Conservation (phyloP, 768 basidiomycete genomes). For the Kwoniella sp. region DNA sequence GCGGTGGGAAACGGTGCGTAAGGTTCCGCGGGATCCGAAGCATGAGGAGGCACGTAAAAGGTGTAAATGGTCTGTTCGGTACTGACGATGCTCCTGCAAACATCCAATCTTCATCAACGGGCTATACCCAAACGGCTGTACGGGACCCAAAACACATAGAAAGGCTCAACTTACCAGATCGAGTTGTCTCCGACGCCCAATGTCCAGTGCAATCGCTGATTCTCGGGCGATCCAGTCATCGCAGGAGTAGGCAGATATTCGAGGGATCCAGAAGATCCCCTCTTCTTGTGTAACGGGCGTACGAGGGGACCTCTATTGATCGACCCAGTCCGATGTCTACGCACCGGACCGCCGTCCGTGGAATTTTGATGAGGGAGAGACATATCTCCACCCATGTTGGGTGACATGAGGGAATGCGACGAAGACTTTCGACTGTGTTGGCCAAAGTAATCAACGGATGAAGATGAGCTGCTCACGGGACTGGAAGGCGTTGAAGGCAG, state of each 20-base stretch:
- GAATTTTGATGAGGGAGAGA: constrained; percentile 23
- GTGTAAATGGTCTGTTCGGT: constrained; percentile 51
- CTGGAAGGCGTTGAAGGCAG: constrained; percentile 44
- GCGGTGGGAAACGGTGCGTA: constrained; percentile 44
- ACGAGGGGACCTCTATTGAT: constrained; percentile 30
- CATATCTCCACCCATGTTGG: constrained; percentile 21
- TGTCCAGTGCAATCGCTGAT: constrained; percentile 31
- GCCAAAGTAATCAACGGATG: constrained; percentile 45
- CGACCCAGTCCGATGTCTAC: constrained; percentile 39
- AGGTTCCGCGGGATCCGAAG: constrained; percentile 27
- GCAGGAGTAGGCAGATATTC: constrained; percentile 9
- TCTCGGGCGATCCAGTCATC: constrained; percentile 19
- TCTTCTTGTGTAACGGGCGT: constrained; percentile 35
- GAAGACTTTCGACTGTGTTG: constrained; percentile 37
- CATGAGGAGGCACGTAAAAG: constrained; percentile 45
- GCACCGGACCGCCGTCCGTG: constrained; percentile 43
- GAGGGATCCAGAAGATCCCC: constrained; percentile 22
- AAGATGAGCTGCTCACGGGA: constrained; percentile 36
- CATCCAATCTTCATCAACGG: background rate
- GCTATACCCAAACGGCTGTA: no score
- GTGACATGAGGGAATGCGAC: constrained; percentile 35
- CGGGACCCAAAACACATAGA: background rate
- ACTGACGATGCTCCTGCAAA: constrained; percentile 49
- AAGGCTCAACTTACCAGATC: constrained; percentile 39
- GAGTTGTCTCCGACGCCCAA: constrained; percentile 43